Evolutionary conservation across 768 basidiomycete species (phyloP).

Genomic region (Termitomyces sp.): DNA sequence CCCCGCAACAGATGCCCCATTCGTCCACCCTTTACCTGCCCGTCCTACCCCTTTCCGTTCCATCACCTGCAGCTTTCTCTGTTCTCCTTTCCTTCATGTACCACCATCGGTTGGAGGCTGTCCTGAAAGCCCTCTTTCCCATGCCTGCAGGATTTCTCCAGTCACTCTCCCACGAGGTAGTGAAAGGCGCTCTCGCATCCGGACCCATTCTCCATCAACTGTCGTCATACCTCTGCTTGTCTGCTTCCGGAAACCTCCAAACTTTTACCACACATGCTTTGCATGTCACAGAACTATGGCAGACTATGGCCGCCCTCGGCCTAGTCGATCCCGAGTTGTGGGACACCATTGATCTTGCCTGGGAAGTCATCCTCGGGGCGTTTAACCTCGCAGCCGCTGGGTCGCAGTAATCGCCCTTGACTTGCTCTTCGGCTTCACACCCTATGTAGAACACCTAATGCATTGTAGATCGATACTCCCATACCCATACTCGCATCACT

Average conservation of each 20-base stretch:
- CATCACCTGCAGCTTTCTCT: slow-evolving; percentile 68
- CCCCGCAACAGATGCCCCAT: slow-evolving; percentile 23
- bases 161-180: slow-evolving; percentile 35
- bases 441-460: not conserved
- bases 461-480: not conserved
- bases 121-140: slow-evolving; percentile 63
- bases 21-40: slow-evolving; percentile 43
- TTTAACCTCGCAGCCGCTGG: slow-evolving; percentile 40
- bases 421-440: slow-evolving; percentile 1
- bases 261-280: slow-evolving; percentile 52
- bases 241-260: slow-evolving; percentile 36
- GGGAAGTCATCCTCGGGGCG: slow-evolving; percentile 65
- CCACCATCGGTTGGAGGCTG: slow-evolving; percentile 54
- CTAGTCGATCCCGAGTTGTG: slow-evolving; percentile 68
- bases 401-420: slow-evolving; percentile 16
- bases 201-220: slow-evolving; percentile 49
- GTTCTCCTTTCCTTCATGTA: slow-evolving; percentile 65
- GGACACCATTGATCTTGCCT: slow-evolving; percentile 73
- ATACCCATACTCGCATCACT: not conserved
- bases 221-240: slow-evolving; percentile 43
- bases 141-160: slow-evolving; percentile 39
- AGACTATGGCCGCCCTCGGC: slow-evolving; percentile 70
- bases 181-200: slow-evolving; percentile 39
- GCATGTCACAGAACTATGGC: slow-evolving; percentile 75
- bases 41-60: slow-evolving; percentile 63